Base-by-base conservation (phyloP, 768 basidiomycete genomes). In the Hericium rajendrae region DNA sequence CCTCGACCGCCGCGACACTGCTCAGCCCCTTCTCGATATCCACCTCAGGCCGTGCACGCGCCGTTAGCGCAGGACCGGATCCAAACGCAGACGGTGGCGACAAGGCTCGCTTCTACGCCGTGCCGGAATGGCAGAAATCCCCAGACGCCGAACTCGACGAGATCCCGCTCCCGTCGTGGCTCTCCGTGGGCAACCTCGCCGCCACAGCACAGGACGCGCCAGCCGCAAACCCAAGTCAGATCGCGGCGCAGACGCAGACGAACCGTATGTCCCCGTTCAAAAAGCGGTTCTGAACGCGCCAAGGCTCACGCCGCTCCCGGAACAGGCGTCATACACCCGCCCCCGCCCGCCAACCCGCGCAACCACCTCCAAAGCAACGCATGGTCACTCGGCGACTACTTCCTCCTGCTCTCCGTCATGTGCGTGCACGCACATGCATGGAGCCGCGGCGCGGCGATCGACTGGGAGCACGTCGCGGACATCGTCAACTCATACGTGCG, bases 61-160 rank as follows among this genome's bases (percentile, higher is more conserved):
- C 32, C 32, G 32, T 32, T 8, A 32, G 32, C 6, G 32, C 32
- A 32, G 32, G 28, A 32, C 28, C 28, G 2, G 28, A 32, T 32
- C 28, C 28, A 32, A 32, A 10, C 32, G 32, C 32, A 32, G 32
- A 32, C 32, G 32, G 32, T 32, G 32, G 32, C 32, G 32, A 32
- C 32, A 32, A 32, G 57, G 18, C 59, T 4, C 50, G 12, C 11
- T 62, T 58, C 15, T 62, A 62, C 57, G 61, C 61, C n/a, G 57
- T 49, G 24, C 61, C 61, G 6, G 59, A 57, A 18, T 62, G 61
- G 49, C 61, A 62, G 40, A 57, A 61, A 20, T 62, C 61, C 55
- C 61, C 61, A 15, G 41, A 53, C 15, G 40, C 26, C 24, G 59
- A 60, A 5, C 52, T 60, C 54, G 57, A 58, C 38, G 46, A 58